Evolutionary conservation across 2,329 filamentous ascomycete genomes (phyloP).

Genomic region (Verticillium albo-atrum): DNA sequence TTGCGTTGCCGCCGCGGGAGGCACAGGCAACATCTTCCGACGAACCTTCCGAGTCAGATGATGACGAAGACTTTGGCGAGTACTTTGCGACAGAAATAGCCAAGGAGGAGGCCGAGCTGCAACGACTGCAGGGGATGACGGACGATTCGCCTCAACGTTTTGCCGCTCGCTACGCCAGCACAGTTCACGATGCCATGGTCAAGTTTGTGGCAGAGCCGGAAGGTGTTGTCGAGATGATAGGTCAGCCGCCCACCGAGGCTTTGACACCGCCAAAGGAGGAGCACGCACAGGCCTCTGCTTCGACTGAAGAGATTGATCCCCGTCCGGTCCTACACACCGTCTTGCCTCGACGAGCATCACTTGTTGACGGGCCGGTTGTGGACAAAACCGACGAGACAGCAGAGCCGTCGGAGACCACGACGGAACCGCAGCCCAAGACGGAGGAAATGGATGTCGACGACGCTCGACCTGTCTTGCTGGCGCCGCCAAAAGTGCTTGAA

Average conservation of each 20-base stretch:
- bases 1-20: conserved; percentile 34
- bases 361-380: not conserved
- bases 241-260: conserved; percentile 27
- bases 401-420: conserved; percentile 1
- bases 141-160: conserved; percentile 34
- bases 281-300: not conserved
- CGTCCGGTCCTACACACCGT: not conserved
- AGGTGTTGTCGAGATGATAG: conserved; percentile 37
- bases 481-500: not conserved
- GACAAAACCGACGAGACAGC: not conserved
- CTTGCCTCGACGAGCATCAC: not conserved
- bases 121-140: conserved; percentile 36
- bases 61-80: conserved; percentile 55
- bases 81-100: conserved; percentile 50
- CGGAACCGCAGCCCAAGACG: conserved; percentile 26
- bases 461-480: conserved; percentile 4
- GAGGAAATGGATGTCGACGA: conserved; percentile 37
- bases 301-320: not conserved
- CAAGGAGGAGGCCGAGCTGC: conserved; percentile 45
- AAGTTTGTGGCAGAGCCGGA: conserved; percentile 42
- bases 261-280: conserved; percentile 6
- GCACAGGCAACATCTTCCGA: conserved; percentile 23
- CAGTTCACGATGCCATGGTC: conserved; percentile 44
- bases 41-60: conserved; percentile 46
- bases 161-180: conserved; percentile 39